A percentile compares a stretch with the other conserved stretches of the same genome.
phyloP scores from a whole-genome alignment of 2,329 filamentous ascomycete genomes.

The Aspergillus sp. region DNA sequence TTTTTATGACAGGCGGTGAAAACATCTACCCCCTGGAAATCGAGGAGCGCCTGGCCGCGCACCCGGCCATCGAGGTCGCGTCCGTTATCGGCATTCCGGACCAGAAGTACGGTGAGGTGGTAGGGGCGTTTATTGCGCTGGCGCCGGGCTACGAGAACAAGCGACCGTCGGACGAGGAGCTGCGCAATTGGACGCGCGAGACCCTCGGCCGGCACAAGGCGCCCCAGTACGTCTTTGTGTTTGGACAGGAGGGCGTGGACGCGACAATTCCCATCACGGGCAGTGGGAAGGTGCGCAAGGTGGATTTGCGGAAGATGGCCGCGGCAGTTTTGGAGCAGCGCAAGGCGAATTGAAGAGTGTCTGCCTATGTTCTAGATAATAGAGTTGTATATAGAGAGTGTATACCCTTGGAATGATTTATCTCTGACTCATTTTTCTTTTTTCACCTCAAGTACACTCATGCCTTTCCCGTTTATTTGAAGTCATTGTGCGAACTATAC shows the following conservation, averaged over 20 bases:
- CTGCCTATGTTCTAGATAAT: too few relatives aligned
- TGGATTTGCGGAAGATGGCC: slow-evolving; percentile 52
- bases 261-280: slow-evolving; percentile 62
- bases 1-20: slow-evolving; percentile 55
- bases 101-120: slow-evolving; percentile 70
- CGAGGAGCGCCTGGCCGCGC: slow-evolving; percentile 67
- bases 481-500: too few relatives aligned
- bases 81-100: slow-evolving; percentile 69
- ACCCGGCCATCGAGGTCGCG: slow-evolving; percentile 61
- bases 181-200: slow-evolving; percentile 62
- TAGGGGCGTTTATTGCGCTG: slow-evolving; percentile 58
- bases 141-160: slow-evolving; percentile 22
- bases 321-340: slow-evolving; percentile 40
- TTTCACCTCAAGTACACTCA: not conserved
- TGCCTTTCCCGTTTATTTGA: not conserved
- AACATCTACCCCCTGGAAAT: slow-evolving; percentile 74
- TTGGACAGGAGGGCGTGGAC: slow-evolving; percentile 60
- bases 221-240: slow-evolving; percentile 71
- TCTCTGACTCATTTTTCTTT: not conserved
- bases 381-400: too few relatives aligned
- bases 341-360: not conserved
- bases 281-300: slow-evolving; percentile 68
- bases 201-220: slow-evolving; percentile 66
- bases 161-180: slow-evolving; percentile 51
- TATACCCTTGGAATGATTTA: not conserved